Conservation (phyloP, 225 moss, liverwort and hornwort genomes). For the Thuidium tamariscinum region DNA sequence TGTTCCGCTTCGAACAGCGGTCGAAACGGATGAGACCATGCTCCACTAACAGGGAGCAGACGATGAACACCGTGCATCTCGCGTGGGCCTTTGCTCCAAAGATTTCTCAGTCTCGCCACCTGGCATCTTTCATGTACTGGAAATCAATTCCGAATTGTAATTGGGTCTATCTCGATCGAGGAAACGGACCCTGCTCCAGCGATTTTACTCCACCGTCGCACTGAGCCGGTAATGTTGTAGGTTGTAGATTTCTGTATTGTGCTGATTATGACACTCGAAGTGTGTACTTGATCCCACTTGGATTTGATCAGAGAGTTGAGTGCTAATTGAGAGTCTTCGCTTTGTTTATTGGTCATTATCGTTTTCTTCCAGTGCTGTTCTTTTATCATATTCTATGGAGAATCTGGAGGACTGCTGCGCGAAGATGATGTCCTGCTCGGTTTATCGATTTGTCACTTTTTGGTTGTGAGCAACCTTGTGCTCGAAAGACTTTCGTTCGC, state of each 20-base stretch:
- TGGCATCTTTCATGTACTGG: not conserved
- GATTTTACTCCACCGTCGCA: not conserved
- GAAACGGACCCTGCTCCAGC: not conserved
- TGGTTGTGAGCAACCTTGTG: not conserved
- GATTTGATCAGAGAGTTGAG: not conserved
- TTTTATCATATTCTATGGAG: not conserved
- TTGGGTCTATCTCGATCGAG: not conserved
- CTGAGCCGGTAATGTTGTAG: not conserved
- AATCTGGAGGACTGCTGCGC: not conserved
- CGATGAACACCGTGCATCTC: slow-evolving; percentile 43
- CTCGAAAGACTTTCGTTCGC: not conserved
- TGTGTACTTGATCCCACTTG: not conserved
- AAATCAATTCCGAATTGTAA: not conserved
- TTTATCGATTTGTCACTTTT: not conserved
- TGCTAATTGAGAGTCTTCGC: not conserved
- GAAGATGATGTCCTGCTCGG: too few relatives aligned
- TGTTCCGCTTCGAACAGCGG: slow-evolving; percentile 43
- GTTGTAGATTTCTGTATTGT: not conserved
- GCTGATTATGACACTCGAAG: not conserved
- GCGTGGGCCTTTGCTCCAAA: slow-evolving; percentile 51
- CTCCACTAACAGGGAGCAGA: slow-evolving; percentile 51
- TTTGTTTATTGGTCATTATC: not conserved
- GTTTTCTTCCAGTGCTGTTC: not conserved
- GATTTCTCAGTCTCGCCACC: not conserved
- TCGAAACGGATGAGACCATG: slow-evolving; percentile 21